Conservation (phyloP, 768 basidiomycete species). For the Mycena amicta region DNA sequence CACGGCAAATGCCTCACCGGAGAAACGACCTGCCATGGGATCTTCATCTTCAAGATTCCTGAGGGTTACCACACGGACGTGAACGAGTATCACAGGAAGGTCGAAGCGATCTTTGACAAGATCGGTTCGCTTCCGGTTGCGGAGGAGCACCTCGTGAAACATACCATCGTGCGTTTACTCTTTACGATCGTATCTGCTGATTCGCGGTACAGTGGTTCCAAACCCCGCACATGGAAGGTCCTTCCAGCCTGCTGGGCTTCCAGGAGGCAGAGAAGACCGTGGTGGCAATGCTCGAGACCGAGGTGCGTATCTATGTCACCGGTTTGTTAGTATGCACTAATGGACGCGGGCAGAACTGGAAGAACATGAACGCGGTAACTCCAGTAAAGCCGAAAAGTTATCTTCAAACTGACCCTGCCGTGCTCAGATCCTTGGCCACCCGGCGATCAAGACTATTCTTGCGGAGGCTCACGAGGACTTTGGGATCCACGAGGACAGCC, state of each 20-base stretch:
- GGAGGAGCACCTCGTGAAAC: conserved; percentile 6
- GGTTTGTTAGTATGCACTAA: neutral
- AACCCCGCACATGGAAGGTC: neutral
- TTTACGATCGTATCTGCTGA: neutral
- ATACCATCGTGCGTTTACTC: conserved; percentile 1
- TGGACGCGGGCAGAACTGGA: neutral
- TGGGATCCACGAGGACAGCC: conserved; percentile 5
- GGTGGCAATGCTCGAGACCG: conserved; percentile 8
- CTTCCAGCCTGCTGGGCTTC: neutral
- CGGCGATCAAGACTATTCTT: neutral
- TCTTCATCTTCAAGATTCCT: conserved; percentile 12
- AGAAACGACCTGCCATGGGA: neutral
- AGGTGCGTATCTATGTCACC: neutral
- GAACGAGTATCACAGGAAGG: conserved; percentile 2
- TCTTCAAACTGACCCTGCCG: too few relatives aligned
- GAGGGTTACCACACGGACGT: neutral
- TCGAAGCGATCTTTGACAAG: conserved; percentile 2
- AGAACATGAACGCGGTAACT: conserved; percentile 3
- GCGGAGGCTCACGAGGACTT: neutral
- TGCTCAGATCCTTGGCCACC: conserved; percentile 5
- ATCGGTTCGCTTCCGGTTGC: neutral
- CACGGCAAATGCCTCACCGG: neutral
- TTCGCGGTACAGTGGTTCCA: conserved; percentile 4
- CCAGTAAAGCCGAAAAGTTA: too few relatives aligned
- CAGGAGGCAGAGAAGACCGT: conserved; percentile 7